phyloP scores from a whole-genome alignment of 176 grass and related monocot species.

The Oryza rufipogon region DNA sequence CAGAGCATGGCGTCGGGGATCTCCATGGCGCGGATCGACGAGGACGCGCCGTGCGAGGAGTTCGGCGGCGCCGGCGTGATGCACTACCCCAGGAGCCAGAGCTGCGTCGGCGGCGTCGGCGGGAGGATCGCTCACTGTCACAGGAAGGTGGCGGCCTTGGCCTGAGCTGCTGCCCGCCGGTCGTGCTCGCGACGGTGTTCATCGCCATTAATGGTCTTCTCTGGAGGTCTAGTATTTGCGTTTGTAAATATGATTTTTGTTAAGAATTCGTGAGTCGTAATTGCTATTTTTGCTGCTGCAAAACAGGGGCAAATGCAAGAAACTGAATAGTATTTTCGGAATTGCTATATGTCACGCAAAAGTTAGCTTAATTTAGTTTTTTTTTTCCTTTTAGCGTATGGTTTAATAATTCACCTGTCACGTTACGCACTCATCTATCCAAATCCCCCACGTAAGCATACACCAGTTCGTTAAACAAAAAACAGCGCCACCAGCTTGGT shows the following conservation, averaged over 20 bases:
- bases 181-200: not conserved
- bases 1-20: slow-evolving; percentile 42
- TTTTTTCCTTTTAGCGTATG: no score
- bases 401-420: not conserved
- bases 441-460: not conserved
- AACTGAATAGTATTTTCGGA: not conserved
- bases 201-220: not conserved
- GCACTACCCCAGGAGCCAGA: slow-evolving; percentile 41
- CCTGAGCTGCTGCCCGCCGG: slow-evolving; percentile 15
- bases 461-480: no score
- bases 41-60: slow-evolving; percentile 59
- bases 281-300: not conserved
- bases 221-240: not conserved
- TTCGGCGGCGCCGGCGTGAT: slow-evolving; percentile 21
- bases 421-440: not conserved
- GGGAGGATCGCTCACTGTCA: slow-evolving; percentile 29
- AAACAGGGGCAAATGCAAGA: not conserved
- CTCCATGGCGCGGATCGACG: slow-evolving; percentile 56
- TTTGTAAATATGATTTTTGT: slow-evolving; percentile 11
- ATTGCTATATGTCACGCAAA: not conserved
- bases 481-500: no score
- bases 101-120: slow-evolving; percentile 33
- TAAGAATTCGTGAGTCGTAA: not conserved
- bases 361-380: no score
- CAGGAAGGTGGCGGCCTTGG: slow-evolving; percentile 5